Base-by-base conservation (phyloP, 1,284 basidiomycete species). In the Ganoderma lucidum region DNA sequence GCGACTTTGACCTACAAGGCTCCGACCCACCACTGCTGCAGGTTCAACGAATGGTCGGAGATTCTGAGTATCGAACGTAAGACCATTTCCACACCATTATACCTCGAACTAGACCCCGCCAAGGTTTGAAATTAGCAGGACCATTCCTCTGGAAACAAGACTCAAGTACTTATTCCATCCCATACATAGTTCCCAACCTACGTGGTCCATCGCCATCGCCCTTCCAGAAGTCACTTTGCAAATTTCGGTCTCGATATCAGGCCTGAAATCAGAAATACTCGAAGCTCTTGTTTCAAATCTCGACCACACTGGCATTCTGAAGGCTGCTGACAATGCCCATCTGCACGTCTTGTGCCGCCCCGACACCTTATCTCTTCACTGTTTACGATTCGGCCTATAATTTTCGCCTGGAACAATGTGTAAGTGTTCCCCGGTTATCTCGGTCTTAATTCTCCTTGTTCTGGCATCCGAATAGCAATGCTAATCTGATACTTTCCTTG, bases 351-450 rank as follows among this genome's bases (percentile, higher is more conserved):
- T 96, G 95, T 78, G 91, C 93, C 0, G 83, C 84, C 32, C 87
- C 88, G 28, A 85, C 88, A 5, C 83, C 88, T 2, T 88, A 91
- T 76, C 86, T 96, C 9, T 96, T 96, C 80, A 96, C 95, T 0
- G 87, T 94, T 59, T 96, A 96, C 80, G 86, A 91, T 74, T 93
- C 94, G n/a, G 88, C 88, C 19, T 86, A 93, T 75, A 96, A 96
- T 77, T 86, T 96, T 70, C 86, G 95, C 41, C 87, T 96, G 30
- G 92, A 90, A 80, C 90, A 89, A 84, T 96, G 88, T 83, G 95
- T 92, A 74, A 80, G 88, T 87, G 28, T 30, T 65, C 65, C 58
- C 71, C 66, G 68, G 63, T 39, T 63, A 68, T 45, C 55, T 30
- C 23, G 28, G 62, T 71, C 37, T 63, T 58, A 66, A 55, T 61